Evolutionary conservation across 345 rosid genomes (phyloP), one percentile per base, ranked within the genome.

Genomic region (Jatropha curcas): DNA sequence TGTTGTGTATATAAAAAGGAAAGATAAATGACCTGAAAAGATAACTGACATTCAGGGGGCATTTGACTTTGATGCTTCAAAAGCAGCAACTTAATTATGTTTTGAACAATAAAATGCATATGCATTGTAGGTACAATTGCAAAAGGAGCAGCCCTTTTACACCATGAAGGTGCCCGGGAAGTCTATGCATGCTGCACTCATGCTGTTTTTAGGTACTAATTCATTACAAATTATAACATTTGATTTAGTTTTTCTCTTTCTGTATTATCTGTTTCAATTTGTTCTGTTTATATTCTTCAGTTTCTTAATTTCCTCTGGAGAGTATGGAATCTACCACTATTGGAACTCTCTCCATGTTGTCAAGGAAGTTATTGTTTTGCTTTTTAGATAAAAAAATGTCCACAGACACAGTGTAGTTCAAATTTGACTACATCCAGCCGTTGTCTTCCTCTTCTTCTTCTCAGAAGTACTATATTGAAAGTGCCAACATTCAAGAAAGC

Each of bases 201-300:
- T 73, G 81, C 74, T 53, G 81, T 78, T 60, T 73, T 78, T 67
- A 92, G 97, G 98, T 90, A 82, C 34, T 60, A 58, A 33, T 46
- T 76, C 61, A 16, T 45, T 72, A n/a, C n/a, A n/a, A n/a, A n/a
- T n/a, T 57, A 17, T 45, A 31, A 3, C 45, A 34, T 16, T 62
- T 73, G 25, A 14, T 28, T 58, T 57, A 46, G 10, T 5, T 20
- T 9, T 1, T 56, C 19, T 0, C 19, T 35, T 11, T 34, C 17
- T 5, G 28, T 34, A 11, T 35, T 31, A 56, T 9, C 39, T 19
- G 2, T 11, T 10, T 25, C 22, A 1, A 60, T 27, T 43, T 10
- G 57, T 30, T 6, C 10, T 41, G 3, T 48, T 8, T 12, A 20
- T 71, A 30, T 1, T 39, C 12, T 9, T 22, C 43, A 41, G 11